Base-by-base conservation (phyloP, 2,329 filamentous ascomycete species). In the Fusarium oligoseptatum region DNA sequence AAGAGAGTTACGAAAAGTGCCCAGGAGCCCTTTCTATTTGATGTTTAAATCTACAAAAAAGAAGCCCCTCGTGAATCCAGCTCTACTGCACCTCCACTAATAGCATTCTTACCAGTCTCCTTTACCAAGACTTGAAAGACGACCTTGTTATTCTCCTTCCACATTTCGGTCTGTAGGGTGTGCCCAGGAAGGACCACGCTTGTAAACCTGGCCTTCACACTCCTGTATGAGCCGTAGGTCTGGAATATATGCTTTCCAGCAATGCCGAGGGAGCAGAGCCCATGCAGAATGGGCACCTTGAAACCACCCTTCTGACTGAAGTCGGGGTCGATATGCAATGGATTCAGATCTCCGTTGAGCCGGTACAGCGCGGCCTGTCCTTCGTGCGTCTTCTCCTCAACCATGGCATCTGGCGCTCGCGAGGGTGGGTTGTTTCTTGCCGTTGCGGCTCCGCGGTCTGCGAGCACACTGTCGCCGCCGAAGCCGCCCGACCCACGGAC, bases 301-400 rank as follows among this genome's bases (percentile, higher is more conserved):
- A 99, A 99, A 69, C 97, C 97, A 68, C 96, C 97, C 78, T 97
- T 92, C 87, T 97, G 97, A 85, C 94, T 94, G 84, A 99, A 98
- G 60, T 91, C 90, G 2, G 97, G 97, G 83, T 99, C 97, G 73
- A 99, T 93, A 86, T 99, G 97, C 2, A 99, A 91, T 12, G 97
- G 97, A 87, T 87, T 89, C 10, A 6, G 50, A 24, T 99, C 97
- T 60, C 97, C 97, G 78, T 93, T 97, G 64, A 99, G 88, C 41
- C 97, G 92, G 89, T 99, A 99, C 65, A 99, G 85, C 10, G 94
- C 95, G 9, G 97, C 97, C 86, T 98, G 95, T 80, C 98, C 95
- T 79, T 95, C 93, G 0, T 90, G 93, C 6, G 97, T 98, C 84
- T 91, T 91, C 84, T 94, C 93, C 87, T 98, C 95, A 20, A 95